Evolutionary conservation across 2,329 filamentous ascomycete genomes (phyloP), one percentile per base, ranked within the genome.

Genomic region (Ceratocystis ficicola): DNA sequence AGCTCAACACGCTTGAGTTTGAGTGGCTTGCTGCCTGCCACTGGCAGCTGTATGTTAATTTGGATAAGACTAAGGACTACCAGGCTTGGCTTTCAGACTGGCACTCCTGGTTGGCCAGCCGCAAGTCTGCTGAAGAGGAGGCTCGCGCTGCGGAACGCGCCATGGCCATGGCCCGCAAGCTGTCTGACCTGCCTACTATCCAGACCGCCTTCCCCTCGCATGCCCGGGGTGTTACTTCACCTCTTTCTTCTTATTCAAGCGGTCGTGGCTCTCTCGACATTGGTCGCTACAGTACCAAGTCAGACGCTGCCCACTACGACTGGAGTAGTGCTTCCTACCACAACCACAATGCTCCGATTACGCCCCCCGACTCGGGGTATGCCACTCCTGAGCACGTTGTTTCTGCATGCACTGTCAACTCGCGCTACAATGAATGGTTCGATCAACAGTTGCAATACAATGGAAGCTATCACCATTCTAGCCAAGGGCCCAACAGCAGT

Each of bases 41-140:
- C 70, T 96, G 90, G 87, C 82, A 86, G 70, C 84, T 96, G 65
- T 94, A 95, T 73, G 88, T 94, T 73, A 91, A 95, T 72, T 85
- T 92, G 32, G 83, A 89, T 69, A 83, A 86, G 71, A 85, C 86
- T 73, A 85, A 90, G 72, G 91, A 85, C 69, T 85, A 84, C 74
- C 81, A 81, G 65, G 83, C 83, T 30, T 85, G 83, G 83, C 74
- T 85, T 67, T 79, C 79, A 68, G 84, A 81, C 74, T 85, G 83
- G 83, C 76, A 79, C 57, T 79, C 82, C 15, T 85, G 82, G 80
- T 76, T 80, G 69, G 75, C 78, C 55, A 77, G 75, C 72, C 84
- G 82, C 77, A 83, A 83, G 75, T 65, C 66, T 75, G 76, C 79
- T 70, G 77, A 77, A 68, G 77, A 76, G 17, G 64, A 67, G 52